Evolutionary conservation across 2,329 filamentous ascomycete species (phyloP).

Genomic region (Fusarium paranaense): DNA sequence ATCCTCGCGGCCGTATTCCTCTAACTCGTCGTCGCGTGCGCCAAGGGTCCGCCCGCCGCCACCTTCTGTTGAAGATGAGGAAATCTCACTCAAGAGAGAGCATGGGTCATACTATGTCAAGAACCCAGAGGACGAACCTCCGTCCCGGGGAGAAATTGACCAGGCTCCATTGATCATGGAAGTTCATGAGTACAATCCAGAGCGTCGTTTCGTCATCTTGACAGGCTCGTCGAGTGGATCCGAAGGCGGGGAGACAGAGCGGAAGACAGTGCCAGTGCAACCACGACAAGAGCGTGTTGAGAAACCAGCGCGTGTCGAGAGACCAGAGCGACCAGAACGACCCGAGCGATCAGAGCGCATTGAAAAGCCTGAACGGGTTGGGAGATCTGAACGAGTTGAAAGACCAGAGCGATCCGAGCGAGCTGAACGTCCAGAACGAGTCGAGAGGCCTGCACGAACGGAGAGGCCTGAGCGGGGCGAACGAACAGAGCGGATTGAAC

Average conservation of each 20-base stretch:
- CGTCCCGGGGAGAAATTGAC: constrained; percentile 72
- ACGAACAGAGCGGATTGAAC: constrained; percentile 20
- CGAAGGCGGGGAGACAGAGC: constrained; percentile 42
- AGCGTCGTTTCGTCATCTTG: constrained; percentile 74
- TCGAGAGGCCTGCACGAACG: neutral
- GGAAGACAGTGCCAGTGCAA: constrained; percentile 33
- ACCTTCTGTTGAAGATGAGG: constrained; percentile 78
- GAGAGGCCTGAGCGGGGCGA: neutral
- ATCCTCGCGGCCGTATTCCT: constrained; percentile 25
- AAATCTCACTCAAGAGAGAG: constrained; percentile 71
- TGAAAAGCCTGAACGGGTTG: neutral
- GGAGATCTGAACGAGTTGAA: neutral
- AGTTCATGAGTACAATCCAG: constrained; percentile 68
- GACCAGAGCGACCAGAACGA: neutral
- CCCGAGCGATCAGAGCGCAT: neutral
- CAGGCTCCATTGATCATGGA: constrained; percentile 76
- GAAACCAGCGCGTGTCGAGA: neutral
- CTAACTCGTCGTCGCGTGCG: constrained; percentile 25
- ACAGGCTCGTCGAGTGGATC: constrained; percentile 46
- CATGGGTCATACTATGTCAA: constrained; percentile 52
- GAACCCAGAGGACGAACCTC: constrained; percentile 64
- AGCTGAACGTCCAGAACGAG: constrained; percentile 16
- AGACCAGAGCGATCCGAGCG: constrained; percentile 12
- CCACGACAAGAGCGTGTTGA: constrained; percentile 28
- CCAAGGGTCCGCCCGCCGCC: constrained; percentile 64